Evolutionary conservation across 257 asterid genomes (phyloP), one percentile per base, ranked within the genome.

Genomic region (Jasminum sambac): DNA sequence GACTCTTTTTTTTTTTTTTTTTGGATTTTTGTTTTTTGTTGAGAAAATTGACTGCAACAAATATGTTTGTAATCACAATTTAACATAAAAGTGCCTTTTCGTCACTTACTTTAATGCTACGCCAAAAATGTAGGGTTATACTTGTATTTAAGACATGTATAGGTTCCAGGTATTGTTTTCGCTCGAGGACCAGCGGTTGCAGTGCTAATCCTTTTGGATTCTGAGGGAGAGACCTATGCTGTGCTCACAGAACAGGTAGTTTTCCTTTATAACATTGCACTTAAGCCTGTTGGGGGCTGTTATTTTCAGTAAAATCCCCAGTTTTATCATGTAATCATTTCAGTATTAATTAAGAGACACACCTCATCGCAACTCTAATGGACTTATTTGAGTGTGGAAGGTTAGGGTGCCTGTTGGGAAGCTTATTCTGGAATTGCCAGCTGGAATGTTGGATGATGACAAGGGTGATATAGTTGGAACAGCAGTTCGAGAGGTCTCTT

Each of bases 141-240:
- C 65, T 36, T 77, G 34, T 68, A n/a, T 60, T 63, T 38, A 38
- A 72, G 75, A 68, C 66, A 66, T 50, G 66, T 59, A 46, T 79
- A 92, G 98, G 94, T 87, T 83, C 98, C 98, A 24, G 98, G 97
- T 67, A 90, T 92, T 74, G 95, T 88, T 66, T 92, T 92, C 76
- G 92, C 96, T 11, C 87, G 98, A 78, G 97, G 98, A 64, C 93
- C 98, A 34, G 97, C 97, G 76, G 97, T 92, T 79, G 95, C 97
- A 0, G 96, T 92, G 82, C 87, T 92, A 58, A 90, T 92, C 78
- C 95, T 92, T 40, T 82, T 92, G 85, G 90, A 88, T 34, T 88
- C 89, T 8, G 93, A 90, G 74, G 96, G 91, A 60, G 90, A 87
- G 84, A 87, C 93, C 55, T 92, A 83, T 74, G 97, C 96, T 17